Percentiles rank a stretch among this genome's conserved stretches.
phyloP scores from a whole-genome alignment of 768 basidiomycete genomes.

The Panaeolus papilionaceus region DNA sequence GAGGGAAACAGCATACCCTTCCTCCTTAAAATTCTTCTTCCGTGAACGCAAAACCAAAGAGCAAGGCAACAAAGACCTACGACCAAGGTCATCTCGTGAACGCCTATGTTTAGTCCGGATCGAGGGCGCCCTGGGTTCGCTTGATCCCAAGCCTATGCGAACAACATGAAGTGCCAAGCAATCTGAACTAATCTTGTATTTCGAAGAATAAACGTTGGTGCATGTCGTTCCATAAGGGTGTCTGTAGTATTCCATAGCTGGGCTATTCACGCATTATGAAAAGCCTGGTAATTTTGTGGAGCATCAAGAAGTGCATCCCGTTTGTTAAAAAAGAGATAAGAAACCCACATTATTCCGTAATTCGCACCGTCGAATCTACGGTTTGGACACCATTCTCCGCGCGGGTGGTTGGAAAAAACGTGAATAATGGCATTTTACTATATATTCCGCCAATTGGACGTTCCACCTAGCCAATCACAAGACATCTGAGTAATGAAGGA shows the following conservation, averaged over 20 bases:
- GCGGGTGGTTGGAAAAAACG: no score
- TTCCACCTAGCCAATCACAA: not conserved
- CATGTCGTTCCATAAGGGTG: not conserved
- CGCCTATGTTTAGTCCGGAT: not conserved
- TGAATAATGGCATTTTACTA: no score
- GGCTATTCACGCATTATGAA: not conserved
- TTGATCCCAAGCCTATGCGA: not conserved
- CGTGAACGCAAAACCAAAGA: no score
- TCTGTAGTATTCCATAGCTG: not conserved
- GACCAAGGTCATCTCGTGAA: not conserved
- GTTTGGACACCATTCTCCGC: no score
- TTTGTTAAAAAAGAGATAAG: not conserved
- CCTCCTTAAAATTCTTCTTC: no score
- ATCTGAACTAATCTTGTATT: not conserved
- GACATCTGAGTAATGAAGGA: not conserved
- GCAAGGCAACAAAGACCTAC: not conserved
- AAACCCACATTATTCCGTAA: not conserved
- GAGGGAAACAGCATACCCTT: no score
- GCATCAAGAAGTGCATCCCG: not conserved
- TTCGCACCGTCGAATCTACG: no score
- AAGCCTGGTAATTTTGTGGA: conserved; percentile 5
- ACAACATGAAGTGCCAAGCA: not conserved
- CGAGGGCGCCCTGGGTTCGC: not conserved
- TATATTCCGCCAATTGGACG: not conserved
- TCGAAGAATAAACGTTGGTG: not conserved